A percentile compares a stretch with the other conserved stretches of the same genome.
Conservation (phyloP, 768 basidiomycete species). For the Boletellus sp. region DNA sequence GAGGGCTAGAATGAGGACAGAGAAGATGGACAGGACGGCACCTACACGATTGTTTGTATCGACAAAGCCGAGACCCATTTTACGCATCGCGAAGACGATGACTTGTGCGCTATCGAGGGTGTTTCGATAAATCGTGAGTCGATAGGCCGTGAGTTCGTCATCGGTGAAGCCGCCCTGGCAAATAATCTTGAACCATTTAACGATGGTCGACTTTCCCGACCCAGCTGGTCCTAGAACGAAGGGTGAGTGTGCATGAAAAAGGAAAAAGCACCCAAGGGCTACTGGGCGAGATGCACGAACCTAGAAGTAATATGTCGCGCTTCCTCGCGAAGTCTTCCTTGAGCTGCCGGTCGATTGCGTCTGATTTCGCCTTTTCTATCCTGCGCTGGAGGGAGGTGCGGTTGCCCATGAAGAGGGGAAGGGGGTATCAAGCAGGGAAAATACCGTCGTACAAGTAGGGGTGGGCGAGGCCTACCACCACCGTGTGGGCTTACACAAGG, state of each 20-base stretch:
- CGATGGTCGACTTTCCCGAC: slow-evolving; percentile 92
- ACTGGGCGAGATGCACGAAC: slow-evolving; percentile 45
- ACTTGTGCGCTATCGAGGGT: slow-evolving; percentile 87
- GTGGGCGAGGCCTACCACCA: too few relatives aligned
- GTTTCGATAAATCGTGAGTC: slow-evolving; percentile 79
- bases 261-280: slow-evolving; percentile 7
- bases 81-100: slow-evolving; percentile 80
- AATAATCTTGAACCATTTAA: slow-evolving; percentile 99
- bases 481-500: too few relatives aligned
- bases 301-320: slow-evolving; percentile 88
- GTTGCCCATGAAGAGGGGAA: slow-evolving; percentile 53
- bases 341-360: slow-evolving; percentile 76
- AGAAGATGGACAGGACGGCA: not conserved
- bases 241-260: slow-evolving; percentile 37
- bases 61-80: slow-evolving; percentile 76
- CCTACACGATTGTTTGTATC: slow-evolving; percentile 56
- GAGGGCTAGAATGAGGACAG: slow-evolving; percentile 15
- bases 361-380: slow-evolving; percentile 58
- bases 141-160: slow-evolving; percentile 73
- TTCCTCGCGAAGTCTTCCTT: slow-evolving; percentile 88
- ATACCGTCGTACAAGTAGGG: too few relatives aligned
- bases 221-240: slow-evolving; percentile 76
- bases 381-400: slow-evolving; percentile 57
- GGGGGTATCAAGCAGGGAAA: not conserved
- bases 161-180: slow-evolving; percentile 86